Evolutionary conservation across 306 rosid species (phyloP).

Genomic region (Adenanthera pavonina): DNA sequence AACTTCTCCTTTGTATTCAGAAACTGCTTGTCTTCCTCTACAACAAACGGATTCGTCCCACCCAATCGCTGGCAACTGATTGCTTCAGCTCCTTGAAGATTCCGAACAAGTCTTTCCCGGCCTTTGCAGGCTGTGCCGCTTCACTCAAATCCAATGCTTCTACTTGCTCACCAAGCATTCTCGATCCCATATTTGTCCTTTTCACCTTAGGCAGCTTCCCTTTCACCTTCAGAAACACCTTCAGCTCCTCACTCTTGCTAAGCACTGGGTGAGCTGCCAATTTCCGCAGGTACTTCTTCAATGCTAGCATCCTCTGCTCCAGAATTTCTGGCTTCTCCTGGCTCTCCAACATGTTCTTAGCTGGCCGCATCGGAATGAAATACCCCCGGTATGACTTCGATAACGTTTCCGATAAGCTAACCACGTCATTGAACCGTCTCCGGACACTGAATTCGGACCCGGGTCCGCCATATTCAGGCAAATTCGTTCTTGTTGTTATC

Average conservation of each 20-base stretch:
- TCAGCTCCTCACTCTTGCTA: constrained; percentile 76
- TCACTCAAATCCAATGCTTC: constrained; percentile 55
- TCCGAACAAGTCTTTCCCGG: constrained; percentile 86
- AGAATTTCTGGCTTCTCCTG: constrained; percentile 84
- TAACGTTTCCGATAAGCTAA: constrained; percentile 71
- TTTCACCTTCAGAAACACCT: constrained; percentile 66
- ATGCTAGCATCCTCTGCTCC: constrained; percentile 82
- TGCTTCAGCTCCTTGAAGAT: constrained; percentile 88
- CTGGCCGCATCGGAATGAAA: constrained; percentile 81
- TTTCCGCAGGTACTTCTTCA: constrained; percentile 83
- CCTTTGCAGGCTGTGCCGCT: constrained; percentile 81
- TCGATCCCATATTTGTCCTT: constrained; percentile 68
- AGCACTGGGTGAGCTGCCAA: constrained; percentile 79
- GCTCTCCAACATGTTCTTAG: constrained; percentile 93
- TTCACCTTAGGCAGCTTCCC: constrained; percentile 65
- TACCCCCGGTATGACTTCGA: constrained; percentile 76
- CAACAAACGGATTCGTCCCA: constrained; percentile 67
- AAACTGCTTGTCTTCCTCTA: constrained; percentile 92
- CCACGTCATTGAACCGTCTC: constrained; percentile 79
- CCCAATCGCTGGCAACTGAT: constrained; percentile 80
- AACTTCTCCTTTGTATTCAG: constrained; percentile 72
- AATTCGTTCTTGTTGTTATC: constrained; percentile 69
- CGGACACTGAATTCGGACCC: constrained; percentile 68
- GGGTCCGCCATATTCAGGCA: constrained; percentile 62
- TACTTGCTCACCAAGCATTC: constrained; percentile 79